A percentile compares a stretch with the other conserved stretches of the same genome.
Conservation (phyloP, 2,329 filamentous ascomycete species). For the Venturia effusa region DNA sequence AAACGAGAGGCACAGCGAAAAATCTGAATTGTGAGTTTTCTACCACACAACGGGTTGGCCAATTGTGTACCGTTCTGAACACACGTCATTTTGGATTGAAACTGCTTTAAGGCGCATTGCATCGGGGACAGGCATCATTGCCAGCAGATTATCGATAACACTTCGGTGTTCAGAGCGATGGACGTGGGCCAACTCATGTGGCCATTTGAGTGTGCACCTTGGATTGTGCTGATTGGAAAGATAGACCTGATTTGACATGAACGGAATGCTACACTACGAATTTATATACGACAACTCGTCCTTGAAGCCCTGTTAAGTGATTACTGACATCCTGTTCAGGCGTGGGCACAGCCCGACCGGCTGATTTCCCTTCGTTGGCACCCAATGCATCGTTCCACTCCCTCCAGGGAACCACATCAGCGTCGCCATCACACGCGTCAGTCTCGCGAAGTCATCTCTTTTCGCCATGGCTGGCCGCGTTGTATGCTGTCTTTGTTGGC, state of each 20-base stretch:
- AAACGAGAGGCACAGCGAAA: background rate
- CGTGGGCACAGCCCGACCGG: background rate
- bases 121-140: background rate
- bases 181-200: background rate
- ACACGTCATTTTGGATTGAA: background rate
- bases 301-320: background rate
- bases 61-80: background rate
- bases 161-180: background rate
- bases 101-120: background rate
- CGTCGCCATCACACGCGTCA: background rate
- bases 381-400: background rate
- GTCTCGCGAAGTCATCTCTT: background rate
- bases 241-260: background rate
- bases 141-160: background rate
- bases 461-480: background rate
- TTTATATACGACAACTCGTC: background rate
- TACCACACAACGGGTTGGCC: background rate
- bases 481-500: background rate
- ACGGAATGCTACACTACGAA: background rate
- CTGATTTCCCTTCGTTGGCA: background rate
- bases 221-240: background rate
- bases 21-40: constrained; percentile 10
- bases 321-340: background rate
- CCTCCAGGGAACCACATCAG: background rate
- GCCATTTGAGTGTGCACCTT: background rate